Base-by-base conservation (phyloP, 345 rosid genomes). In the Moricandia arvensis region DNA sequence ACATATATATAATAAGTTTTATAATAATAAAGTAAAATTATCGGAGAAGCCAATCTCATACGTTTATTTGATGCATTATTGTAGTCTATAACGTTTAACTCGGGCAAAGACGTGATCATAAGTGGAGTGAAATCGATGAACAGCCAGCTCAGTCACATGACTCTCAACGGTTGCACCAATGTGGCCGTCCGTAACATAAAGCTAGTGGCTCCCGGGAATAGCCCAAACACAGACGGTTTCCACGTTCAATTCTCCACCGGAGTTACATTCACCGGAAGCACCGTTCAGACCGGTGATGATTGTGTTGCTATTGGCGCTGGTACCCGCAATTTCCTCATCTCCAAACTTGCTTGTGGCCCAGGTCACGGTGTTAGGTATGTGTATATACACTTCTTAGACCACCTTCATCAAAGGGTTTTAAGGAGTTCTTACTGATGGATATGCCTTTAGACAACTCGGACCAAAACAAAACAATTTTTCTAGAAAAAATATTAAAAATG, bases 221-320 rank as follows among this genome's bases (percentile, higher is more conserved):
- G 91, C 60, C 87, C 89, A 3, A 87, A 87, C 79, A 87, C 89
- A 24, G 91, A 87, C 27, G 91, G 91, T 4, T 72, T 87, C 33
- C 66, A 77, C 65, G 62, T 86, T 7, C 85, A 83, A 18, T 18
- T 41, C 2, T 87, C 88, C 4, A 76, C 76, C 0, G 83, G 82
- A 12, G 71, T 86, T 4, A 79, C 86, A 47, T 73, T 86, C 31
- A 49, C 64, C 33, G 70, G 75, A 71, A 79, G 84, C 31, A 64
- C 68, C 47, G 66, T 88, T 27, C 75, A 43, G 61, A 86, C 89
- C 1, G 91, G 91, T 8, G 91, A 87, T 33, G 91, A 87, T 45
- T 87, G 91, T 64, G 72, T 84, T 24, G 87, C 92, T 4, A 60
- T 88, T 2, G 92, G 90, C 6, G 82, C 84, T 45, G 93, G 90